A percentile compares a stretch with the other conserved stretches of the same genome.
Evolutionary conservation across 345 rosid species (phyloP).

Genomic region (Aquilaria yunnanensis): DNA sequence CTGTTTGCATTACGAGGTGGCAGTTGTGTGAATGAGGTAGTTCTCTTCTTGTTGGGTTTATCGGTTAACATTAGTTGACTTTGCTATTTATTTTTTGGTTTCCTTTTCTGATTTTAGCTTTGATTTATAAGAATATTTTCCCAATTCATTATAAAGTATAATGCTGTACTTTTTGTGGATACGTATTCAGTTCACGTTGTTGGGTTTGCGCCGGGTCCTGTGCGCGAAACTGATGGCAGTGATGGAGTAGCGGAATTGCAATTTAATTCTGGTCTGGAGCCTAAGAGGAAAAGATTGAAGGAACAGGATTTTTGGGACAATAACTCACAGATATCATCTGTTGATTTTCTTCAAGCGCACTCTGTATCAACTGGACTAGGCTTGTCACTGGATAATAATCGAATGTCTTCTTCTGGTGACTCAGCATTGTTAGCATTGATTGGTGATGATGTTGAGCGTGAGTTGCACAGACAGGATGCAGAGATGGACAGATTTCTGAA

Average conservation of each 20-base stretch:
- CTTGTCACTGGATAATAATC: conserved; percentile 64
- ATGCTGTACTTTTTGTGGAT: conserved; percentile 1
- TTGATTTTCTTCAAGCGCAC: conserved; percentile 59
- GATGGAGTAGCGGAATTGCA: conserved; percentile 49
- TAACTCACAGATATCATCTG: conserved; percentile 66
- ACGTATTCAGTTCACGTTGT: conserved; percentile 61
- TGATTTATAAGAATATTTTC: neutral
- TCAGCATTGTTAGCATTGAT: conserved; percentile 55
- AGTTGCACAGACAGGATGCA: conserved; percentile 56
- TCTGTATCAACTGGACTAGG: conserved; percentile 87
- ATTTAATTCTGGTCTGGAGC: conserved; percentile 56
- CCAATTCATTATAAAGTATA: neutral
- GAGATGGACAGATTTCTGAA: conserved; percentile 75
- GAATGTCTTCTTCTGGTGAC: conserved; percentile 48
- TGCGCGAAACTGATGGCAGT: conserved; percentile 38
- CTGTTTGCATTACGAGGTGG: no score
- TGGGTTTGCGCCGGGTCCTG: conserved; percentile 72
- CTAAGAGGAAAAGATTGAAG: conserved; percentile 48
- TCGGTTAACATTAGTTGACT: no score
- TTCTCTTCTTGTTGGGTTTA: no score
- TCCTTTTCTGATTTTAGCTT: no score
- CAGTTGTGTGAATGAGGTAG: no score
- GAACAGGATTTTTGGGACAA: conserved; percentile 71
- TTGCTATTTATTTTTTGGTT: no score
- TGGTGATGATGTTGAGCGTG: conserved; percentile 59